Conservation (phyloP, 2,329 filamentous ascomycete genomes). For the Nemania sp. region DNA sequence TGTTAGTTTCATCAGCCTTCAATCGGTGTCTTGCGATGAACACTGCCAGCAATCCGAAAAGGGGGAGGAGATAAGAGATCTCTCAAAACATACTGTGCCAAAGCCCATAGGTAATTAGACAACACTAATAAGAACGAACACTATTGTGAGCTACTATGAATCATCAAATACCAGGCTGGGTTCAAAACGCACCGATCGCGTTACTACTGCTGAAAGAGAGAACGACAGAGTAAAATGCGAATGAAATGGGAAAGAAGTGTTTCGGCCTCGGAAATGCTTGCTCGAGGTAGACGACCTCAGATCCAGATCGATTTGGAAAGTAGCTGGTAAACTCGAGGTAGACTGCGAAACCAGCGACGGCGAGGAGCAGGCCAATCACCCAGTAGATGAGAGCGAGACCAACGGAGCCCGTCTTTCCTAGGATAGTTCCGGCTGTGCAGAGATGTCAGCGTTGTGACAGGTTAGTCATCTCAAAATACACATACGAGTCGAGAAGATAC, state of each 20-base stretch:
- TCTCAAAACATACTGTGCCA: conserved; percentile 35
- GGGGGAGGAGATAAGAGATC: neutral
- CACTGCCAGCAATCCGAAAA: too few relatives aligned
- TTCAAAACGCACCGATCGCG: conserved; percentile 49
- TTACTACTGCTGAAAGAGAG: conserved; percentile 64
- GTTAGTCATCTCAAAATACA: neutral
- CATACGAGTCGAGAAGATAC: conserved; percentile 54
- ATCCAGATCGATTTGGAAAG: conserved; percentile 61
- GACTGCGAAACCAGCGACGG: conserved; percentile 51
- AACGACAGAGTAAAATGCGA: conserved; percentile 58
- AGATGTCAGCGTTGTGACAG: neutral
- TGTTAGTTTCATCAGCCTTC: too few relatives aligned
- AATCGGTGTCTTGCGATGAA: too few relatives aligned
- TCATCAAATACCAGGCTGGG: neutral
- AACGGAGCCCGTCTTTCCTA: conserved; percentile 56
- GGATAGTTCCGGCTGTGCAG: conserved; percentile 50
- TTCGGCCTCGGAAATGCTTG: conserved; percentile 61
- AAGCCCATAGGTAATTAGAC: conserved; percentile 65
- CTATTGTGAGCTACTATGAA: neutral
- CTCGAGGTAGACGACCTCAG: conserved; percentile 62
- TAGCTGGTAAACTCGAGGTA: conserved; percentile 61
- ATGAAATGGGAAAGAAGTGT: conserved; percentile 60
- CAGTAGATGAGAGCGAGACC: conserved; percentile 60
- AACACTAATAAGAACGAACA: conserved; percentile 50
- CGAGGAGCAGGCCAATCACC: conserved; percentile 56